Evolutionary conservation across 2,329 filamentous ascomycete genomes (phyloP).

Genomic region (Aschersonia sp.): DNA sequence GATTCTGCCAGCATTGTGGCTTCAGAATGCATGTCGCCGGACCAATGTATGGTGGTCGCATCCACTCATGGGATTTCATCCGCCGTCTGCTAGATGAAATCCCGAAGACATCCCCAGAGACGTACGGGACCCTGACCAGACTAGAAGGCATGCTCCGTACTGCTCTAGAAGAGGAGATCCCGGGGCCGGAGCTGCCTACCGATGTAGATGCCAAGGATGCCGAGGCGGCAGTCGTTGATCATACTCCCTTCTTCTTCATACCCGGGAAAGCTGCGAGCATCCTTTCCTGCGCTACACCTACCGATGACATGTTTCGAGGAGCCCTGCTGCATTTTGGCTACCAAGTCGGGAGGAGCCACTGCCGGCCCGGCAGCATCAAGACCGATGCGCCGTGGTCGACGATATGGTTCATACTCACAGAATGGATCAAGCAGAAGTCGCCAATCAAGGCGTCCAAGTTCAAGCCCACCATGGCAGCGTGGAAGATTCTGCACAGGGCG

Average conservation of each 20-base stretch:
- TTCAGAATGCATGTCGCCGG: slow-evolving; percentile 77
- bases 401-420: slow-evolving; percentile 85
- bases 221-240: slow-evolving; percentile 52
- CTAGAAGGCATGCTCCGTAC: slow-evolving; percentile 87
- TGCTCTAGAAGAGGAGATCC: slow-evolving; percentile 60
- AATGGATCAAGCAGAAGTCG: slow-evolving; percentile 72
- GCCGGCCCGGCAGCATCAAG: slow-evolving; percentile 79
- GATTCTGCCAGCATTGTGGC: slow-evolving; percentile 69
- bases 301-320: slow-evolving; percentile 66
- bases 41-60: slow-evolving; percentile 85
- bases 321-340: slow-evolving; percentile 74
- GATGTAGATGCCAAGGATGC: slow-evolving; percentile 24
- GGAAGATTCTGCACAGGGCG: slow-evolving; percentile 43
- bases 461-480: slow-evolving; percentile 56
- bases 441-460: slow-evolving; percentile 64
- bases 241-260: slow-evolving; percentile 75
- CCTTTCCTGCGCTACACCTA: slow-evolving; percentile 65
- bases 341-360: slow-evolving; percentile 71
- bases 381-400: slow-evolving; percentile 84
- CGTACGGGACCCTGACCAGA: slow-evolving; percentile 67
- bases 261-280: slow-evolving; percentile 61
- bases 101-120: slow-evolving; percentile 47
- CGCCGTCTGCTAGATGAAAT: slow-evolving; percentile 62
- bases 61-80: slow-evolving; percentile 78
- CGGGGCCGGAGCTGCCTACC: slow-evolving; percentile 21